Evolutionary conservation across 306 rosid genomes (phyloP).

Genomic region (barrel medic (Medicago truncatula)): DNA sequence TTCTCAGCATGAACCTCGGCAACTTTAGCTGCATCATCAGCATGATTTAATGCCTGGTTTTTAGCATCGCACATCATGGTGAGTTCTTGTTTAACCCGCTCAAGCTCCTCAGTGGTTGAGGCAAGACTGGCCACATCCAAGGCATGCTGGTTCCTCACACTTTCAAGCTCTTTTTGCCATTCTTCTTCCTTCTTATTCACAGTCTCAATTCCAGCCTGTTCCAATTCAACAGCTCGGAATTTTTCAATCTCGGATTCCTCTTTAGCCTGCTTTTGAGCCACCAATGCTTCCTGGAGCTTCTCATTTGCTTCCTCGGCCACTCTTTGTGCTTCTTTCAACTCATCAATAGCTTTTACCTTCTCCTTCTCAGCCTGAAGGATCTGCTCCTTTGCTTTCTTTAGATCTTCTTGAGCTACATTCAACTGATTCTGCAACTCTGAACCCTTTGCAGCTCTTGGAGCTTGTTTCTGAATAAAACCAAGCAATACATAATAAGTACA

Average conservation of each 20-base stretch:
- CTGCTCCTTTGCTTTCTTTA: conserved; percentile 89
- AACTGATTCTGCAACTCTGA: conserved; percentile 74
- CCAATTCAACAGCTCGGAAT: conserved; percentile 93
- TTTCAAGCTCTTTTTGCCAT: conserved; percentile 79
- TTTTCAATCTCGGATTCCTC: conserved; percentile 89
- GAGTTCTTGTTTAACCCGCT: conserved; percentile 79
- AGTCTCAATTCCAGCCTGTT: conserved; percentile 86
- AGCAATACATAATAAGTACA: background rate
- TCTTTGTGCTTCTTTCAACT: conserved; percentile 77
- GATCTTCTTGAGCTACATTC: conserved; percentile 75
- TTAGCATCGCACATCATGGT: conserved; percentile 80
- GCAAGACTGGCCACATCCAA: conserved; percentile 77
- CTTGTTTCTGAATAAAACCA: conserved; percentile 61
- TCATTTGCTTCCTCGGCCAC: conserved; percentile 79
- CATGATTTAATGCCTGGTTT: conserved; percentile 84
- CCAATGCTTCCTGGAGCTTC: conserved; percentile 83
- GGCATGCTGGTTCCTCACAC: conserved; percentile 80
- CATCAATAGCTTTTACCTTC: conserved; percentile 70
- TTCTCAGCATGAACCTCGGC: conserved; percentile 89
- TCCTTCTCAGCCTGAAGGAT: conserved; percentile 70
- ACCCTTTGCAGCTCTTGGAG: conserved; percentile 62
- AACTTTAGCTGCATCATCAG: conserved; percentile 84
- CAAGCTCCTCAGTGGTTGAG: conserved; percentile 86
- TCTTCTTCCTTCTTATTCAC: conserved; percentile 86
- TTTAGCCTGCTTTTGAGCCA: conserved; percentile 82